Base-by-base conservation (phyloP, 176 grass and related monocot genomes). In the Oryza australiensis region DNA sequence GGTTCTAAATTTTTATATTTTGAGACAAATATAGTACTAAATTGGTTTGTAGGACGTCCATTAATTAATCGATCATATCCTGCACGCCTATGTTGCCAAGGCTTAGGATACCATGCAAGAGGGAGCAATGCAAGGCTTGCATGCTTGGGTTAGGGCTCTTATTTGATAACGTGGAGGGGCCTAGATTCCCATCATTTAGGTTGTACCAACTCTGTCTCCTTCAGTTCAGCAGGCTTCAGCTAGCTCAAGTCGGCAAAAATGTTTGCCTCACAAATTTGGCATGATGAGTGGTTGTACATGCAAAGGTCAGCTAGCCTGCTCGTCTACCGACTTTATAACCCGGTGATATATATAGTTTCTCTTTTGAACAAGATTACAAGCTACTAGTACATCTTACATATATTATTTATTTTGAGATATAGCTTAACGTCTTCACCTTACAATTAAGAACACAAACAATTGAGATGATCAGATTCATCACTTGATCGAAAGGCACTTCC, bases 131-230 rank as follows among this genome's bases (percentile, higher is more conserved):
- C 18, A 23, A n/a, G 22, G 22, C 7, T 9, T 59, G 81, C 71
- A 33, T 77, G 49, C 64, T 28, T 70, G 73, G 23, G n/a, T 45
- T 84, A 77, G 82, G 34, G 49, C 10, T 84, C 43, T 84, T 49
- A 77, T 62, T 70, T 5, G 49, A 13, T 69, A 84, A 62, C 82
- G 10, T 74, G 37, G 55, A 48, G 27, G 80, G 78, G 26, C 64
- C 73, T 76, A 84, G 82, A 84, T 84, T 77, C 51, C n/a, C 82
- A 84, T 85, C 49, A 85, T 77, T 77, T 46, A 26, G 65, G 83
- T 29, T 12, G 64, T 48, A 69, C 59, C 64, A 68, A 68, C 28
- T 62, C 28, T 35, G 83, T 72, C 75, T 72, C 83, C 83, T 64
- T 64, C 26, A 34, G 11, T 67, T 28, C 12, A 24, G 22, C 8